Evolutionary conservation across 1,284 basidiomycete species (phyloP).

Genomic region (Caloboletus firmus): DNA sequence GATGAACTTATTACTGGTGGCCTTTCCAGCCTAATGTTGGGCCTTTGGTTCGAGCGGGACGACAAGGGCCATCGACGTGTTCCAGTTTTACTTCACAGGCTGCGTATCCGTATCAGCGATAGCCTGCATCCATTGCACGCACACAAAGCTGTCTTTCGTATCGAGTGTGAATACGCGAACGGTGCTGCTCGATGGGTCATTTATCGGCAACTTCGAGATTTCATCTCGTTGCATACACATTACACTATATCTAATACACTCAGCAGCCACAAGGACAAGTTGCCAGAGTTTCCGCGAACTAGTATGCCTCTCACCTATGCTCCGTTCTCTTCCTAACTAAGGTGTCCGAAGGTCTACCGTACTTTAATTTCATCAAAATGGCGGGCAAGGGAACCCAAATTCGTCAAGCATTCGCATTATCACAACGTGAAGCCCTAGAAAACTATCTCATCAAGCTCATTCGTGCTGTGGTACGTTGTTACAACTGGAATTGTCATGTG

Average conservation of each 20-base stretch:
- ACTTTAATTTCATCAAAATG: conserved; percentile 79
- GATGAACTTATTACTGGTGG: conserved; percentile 85
- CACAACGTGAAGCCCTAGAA: conserved; percentile 83
- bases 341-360: conserved; percentile 67
- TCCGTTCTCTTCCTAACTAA: neutral
- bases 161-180: conserved; percentile 97
- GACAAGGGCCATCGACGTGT: conserved; percentile 84
- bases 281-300: conserved; percentile 92
- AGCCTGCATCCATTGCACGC: conserved; percentile 80
- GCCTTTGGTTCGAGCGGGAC: conserved; percentile 90
- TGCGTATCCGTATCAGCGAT: conserved; percentile 84
- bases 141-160: conserved; percentile 83
- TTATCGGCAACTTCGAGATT: conserved; percentile 93
- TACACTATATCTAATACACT: conserved; percentile 87
- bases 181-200: conserved; percentile 95
- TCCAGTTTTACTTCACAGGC: conserved; percentile 84
- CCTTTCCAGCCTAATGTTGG: conserved; percentile 80
- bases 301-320: conserved; percentile 46
- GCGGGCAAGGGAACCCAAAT: conserved; percentile 51
- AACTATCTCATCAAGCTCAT: conserved; percentile 90
- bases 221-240: conserved; percentile 88
- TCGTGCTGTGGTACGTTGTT: conserved; percentile 68
- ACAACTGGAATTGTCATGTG: neutral
- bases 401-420: conserved; percentile 68
- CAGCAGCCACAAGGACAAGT: conserved; percentile 65